Percentiles rank a stretch among this genome's conserved stretches.
phyloP scores from a whole-genome alignment of 495 filamentous ascomycete genomes.

The Aspergillus sparsus region DNA sequence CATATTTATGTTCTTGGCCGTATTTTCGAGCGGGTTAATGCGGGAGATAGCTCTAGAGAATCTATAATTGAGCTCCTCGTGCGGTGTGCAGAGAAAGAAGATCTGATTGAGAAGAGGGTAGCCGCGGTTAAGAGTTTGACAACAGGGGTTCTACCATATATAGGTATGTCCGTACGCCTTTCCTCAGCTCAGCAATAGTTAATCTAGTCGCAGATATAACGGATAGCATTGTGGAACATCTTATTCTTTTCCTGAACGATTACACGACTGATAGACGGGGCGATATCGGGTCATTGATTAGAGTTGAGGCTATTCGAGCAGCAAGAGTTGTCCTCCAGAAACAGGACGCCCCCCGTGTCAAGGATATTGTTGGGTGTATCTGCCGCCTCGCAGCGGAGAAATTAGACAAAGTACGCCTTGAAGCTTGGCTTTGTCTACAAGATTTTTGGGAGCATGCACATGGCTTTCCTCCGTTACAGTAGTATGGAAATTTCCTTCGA shows the following conservation, averaged over 20 bases:
- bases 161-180: slow-evolving; percentile 29
- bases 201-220: slow-evolving; percentile 28
- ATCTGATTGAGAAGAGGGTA: slow-evolving; percentile 59
- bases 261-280: slow-evolving; percentile 85
- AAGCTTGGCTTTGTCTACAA: slow-evolving; percentile 58
- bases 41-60: slow-evolving; percentile 24
- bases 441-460: slow-evolving; percentile 38
- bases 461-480: slow-evolving; percentile 38
- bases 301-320: slow-evolving; percentile 73
- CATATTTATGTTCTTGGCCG: slow-evolving; percentile 48
- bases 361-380: slow-evolving; percentile 47
- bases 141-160: slow-evolving; percentile 47
- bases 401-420: slow-evolving; percentile 78
- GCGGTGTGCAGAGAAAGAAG: slow-evolving; percentile 42
- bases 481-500: slow-evolving; percentile 24
- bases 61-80: slow-evolving; percentile 38
- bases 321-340: slow-evolving; percentile 41
- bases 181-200: slow-evolving; percentile 8
- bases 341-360: slow-evolving; percentile 25
- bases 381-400: slow-evolving; percentile 80
- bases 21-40: slow-evolving; percentile 38
- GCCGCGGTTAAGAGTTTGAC: slow-evolving; percentile 61
- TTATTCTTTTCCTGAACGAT: slow-evolving; percentile 67
- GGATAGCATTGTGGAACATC: slow-evolving; percentile 31
- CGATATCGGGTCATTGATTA: slow-evolving; percentile 82